Base-by-base conservation (phyloP, 768 basidiomycete genomes). In the Boletus barrowsii region DNA sequence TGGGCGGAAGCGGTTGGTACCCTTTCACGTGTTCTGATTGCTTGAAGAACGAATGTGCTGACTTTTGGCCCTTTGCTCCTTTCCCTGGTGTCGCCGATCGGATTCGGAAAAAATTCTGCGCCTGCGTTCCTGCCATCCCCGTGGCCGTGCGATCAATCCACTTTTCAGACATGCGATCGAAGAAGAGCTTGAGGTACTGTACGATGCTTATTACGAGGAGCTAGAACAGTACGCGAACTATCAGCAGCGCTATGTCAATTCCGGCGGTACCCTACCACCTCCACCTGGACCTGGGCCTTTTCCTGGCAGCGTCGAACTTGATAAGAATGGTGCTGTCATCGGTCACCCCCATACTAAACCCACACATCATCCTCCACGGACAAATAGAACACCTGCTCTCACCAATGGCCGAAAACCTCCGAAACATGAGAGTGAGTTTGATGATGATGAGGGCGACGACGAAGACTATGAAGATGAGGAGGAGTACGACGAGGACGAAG, bases 171-270 rank as follows among this genome's bases (percentile, higher is more conserved):
- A 89, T 78, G 95, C 95, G 60, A 98, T 99, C 79, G 97, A 99
- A 80, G 92, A 95, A 78, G 97, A 99, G 81, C 89, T 99, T 74
- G 93, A 98, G 81, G 92, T 94, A 79, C 87, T 98, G 77, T 99
- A 99, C 84, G 96, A 98, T 83, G 94, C 95, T 79, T 99, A 98
- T 83, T 98, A 98, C 85, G 93, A 97, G 74, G 96, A 98, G 82
- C 88, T 99, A 80, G 93, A 97, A 82, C 87, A 90, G 79, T 98
- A 98, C 84, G 97, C 95, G 75, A 90, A 92, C 76, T 90, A 91
- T 78, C 93, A 96, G 82, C 90, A 93, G 83, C 91, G 87, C 75
- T 94, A 93, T 78, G 89, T 92, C 65, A 84, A 85, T 64, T 93
- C 90, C 60, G 89, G 91, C 66, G 89, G 93, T 58, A 90, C 86